Conservation (phyloP, 495 filamentous ascomycete species). For the Neurospora sublineolata region DNA sequence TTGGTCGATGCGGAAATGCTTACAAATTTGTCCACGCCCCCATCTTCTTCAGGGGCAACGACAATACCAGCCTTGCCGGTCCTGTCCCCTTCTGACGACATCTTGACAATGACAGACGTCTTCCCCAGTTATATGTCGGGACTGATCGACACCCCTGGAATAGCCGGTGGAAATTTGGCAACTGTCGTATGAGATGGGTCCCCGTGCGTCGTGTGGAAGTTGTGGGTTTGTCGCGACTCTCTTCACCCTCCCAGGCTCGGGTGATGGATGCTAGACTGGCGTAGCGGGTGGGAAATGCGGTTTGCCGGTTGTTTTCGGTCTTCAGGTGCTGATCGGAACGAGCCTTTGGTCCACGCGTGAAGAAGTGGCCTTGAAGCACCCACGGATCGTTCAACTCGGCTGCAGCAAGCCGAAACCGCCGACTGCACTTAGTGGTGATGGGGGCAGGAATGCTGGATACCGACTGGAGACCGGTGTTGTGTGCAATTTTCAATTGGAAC, state of each 20-base stretch:
- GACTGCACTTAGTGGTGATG: not conserved
- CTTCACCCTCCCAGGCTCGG: not conserved
- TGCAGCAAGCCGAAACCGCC: not conserved
- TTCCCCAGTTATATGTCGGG: not conserved
- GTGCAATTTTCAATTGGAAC: not conserved
- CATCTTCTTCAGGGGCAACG: slow-evolving; percentile 30
- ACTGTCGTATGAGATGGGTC: not conserved
- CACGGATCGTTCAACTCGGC: not conserved
- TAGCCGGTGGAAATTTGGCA: not conserved
- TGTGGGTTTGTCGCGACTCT: not conserved
- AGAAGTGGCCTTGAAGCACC: not conserved
- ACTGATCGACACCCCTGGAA: not conserved
- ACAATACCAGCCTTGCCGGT: slow-evolving; percentile 41
- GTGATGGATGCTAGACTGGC: not conserved
- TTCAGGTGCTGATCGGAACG: not conserved
- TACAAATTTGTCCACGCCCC: slow-evolving; percentile 34
- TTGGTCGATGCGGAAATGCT: slow-evolving; percentile 8
- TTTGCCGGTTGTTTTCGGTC: not conserved
- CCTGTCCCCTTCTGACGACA: slow-evolving; percentile 20
- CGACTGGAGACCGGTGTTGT: not conserved
- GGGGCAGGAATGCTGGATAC: not conserved
- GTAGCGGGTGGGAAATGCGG: not conserved
- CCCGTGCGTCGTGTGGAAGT: not conserved
- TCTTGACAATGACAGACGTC: slow-evolving; percentile 11
- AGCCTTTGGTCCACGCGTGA: not conserved